Base-by-base conservation (phyloP, 495 filamentous ascomycete genomes). In the Thermochaetoides thermophila region DNA sequence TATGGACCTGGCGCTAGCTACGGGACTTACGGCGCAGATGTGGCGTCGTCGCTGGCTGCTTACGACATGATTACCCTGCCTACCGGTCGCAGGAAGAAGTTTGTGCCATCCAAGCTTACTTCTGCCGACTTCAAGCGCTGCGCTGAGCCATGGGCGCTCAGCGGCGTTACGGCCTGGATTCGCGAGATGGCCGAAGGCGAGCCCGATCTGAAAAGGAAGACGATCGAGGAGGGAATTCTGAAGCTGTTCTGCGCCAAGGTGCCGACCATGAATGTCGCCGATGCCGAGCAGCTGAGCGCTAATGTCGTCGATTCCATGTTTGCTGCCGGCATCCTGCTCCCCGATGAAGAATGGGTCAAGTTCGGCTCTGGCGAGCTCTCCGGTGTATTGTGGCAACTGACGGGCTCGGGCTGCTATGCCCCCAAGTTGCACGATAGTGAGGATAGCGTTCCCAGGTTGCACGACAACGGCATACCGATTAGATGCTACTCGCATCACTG, bases 271-370 rank as follows among this genome's bases (percentile, higher is more conserved):
- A 96, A 99, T 46, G 85, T 84, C 28, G 85, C 89, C 2, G 89
- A 96, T 64, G 91, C 91, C 2, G 89, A 99, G 50, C 76, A 78
- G 5, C 63, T 99, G 14, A 79, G 81, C 29, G 69, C 74, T 27
- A 74, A 70, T 31, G 81, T 94, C 1, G 81, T 94, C 2, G 63
- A 70, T 23, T 72, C 77, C 21, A 92, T 99, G 84, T 66, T 84
- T 33, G 61, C 68, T 2, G 74, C 78, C 27, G 84, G 76, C 15
- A 80, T 79, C 9, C 54, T 99, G 24, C 63, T 92, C 7, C 76
- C 78, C 14, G 87, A 94, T 18, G 89, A 99, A 50, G 89, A 99
- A 60, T 99, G 89, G 89, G 81, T 99, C 38, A 94, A 92, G 51
- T 84, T 95, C 48, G 75, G 81, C 15, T 53, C 63, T 3, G 80